These are phyloP conservation scores for Erysimum cheiri DNA, from an alignment of 441 rosid genomes.

Conservation along the genomic window DNA sequence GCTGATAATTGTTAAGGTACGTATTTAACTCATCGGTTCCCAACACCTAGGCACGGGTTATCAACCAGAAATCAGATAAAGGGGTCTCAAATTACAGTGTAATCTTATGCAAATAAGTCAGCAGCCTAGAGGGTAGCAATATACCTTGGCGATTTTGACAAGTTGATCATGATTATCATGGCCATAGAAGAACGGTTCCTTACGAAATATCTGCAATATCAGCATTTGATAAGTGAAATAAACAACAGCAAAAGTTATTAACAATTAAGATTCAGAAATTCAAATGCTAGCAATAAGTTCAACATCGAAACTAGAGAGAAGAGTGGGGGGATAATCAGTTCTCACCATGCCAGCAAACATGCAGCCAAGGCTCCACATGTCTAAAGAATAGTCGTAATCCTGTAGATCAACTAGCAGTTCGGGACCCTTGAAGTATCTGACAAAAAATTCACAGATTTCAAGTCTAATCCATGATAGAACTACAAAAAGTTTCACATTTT, in stretches of 20 bases:
- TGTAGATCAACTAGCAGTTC: slow-evolving; percentile 87
- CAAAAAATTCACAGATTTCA: no score
- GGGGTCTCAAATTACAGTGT: neutral
- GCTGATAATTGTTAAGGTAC: slow-evolving; percentile 79
- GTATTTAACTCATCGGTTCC: slow-evolving; percentile 89
- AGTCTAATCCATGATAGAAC: no score
- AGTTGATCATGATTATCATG: slow-evolving; percentile 97
- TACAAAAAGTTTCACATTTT: no score
- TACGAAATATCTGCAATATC: slow-evolving; percentile 71
- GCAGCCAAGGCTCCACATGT: slow-evolving; percentile 97
- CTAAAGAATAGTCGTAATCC: slow-evolving; percentile 91
- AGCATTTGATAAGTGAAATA: slow-evolving; percentile 5
- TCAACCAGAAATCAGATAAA: neutral
- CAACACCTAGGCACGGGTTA: slow-evolving; percentile 55
- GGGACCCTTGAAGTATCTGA: slow-evolving; percentile 91
- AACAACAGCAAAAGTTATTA: neutral
- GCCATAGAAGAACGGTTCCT: slow-evolving; percentile 93
- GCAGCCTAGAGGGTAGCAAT: slow-evolving; percentile 18
- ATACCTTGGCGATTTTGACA: slow-evolving; percentile 92
- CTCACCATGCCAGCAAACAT: slow-evolving; percentile 98
- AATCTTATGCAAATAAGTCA: neutral
- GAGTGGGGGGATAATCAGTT: slow-evolving; percentile 16
- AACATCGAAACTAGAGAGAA: neutral
- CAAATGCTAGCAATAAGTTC: neutral
- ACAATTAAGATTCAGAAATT: neutral